Evolutionary conservation across 2,329 filamentous ascomycete species (phyloP).

Genomic region (Paecilomyces sp.): DNA sequence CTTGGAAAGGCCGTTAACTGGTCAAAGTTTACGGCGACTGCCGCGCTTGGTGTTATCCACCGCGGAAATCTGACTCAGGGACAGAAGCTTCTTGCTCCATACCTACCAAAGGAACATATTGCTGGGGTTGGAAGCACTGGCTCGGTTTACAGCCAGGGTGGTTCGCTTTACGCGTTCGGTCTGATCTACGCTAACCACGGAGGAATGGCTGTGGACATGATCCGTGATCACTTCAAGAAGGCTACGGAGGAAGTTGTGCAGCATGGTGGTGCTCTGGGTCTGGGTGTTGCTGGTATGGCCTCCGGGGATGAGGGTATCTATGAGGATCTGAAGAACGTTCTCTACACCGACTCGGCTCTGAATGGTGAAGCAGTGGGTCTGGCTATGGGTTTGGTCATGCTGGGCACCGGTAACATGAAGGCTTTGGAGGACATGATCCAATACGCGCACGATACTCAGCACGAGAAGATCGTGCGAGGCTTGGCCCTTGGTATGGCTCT

Average conservation of each 20-base stretch:
- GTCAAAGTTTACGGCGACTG: constrained; percentile 98
- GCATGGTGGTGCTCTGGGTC: constrained; percentile 87
- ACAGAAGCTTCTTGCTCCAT: constrained; percentile 87
- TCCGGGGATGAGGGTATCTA: constrained; percentile 87
- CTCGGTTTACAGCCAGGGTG: constrained; percentile 92
- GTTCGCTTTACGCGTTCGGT: constrained; percentile 89
- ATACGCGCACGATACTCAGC: constrained; percentile 94
- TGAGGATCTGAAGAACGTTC: constrained; percentile 78
- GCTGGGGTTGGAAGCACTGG: constrained; percentile 64
- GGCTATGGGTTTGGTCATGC: constrained; percentile 95
- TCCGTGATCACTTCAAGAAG: constrained; percentile 43
- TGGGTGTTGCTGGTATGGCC: constrained; percentile 96
- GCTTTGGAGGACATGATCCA: constrained; percentile 95
- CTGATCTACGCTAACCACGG: constrained; percentile 97
- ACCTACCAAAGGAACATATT: constrained; percentile 66
- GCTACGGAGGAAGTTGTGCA: constrained; percentile 73
- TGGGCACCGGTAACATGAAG: constrained; percentile 92
- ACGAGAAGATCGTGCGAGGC: constrained; percentile 97
- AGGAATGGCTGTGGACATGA: constrained; percentile 61
- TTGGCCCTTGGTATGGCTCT: constrained; percentile 93
- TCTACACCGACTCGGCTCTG: constrained; percentile 90
- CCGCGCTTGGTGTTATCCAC: constrained; percentile 92
- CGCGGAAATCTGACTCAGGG: constrained; percentile 91
- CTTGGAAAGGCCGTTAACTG: constrained; percentile 97
- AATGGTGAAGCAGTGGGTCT: constrained; percentile 96